phyloP scores from a whole-genome alignment of 768 basidiomycete genomes.

The Tubosaeta sp. region DNA sequence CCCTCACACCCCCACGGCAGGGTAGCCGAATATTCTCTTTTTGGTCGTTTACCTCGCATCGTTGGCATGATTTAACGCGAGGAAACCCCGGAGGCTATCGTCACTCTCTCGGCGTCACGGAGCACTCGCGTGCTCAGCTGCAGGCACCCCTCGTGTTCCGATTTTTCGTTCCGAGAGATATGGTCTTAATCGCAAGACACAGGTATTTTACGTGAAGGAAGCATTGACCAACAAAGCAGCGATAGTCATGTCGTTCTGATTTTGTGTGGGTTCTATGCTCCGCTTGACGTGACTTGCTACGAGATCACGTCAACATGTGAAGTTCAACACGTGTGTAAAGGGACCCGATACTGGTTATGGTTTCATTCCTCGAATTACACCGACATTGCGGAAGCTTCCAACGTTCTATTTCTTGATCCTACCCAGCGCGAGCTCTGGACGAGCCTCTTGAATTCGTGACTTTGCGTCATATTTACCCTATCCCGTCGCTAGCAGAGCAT shows the following conservation, averaged over 20 bases:
- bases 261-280: not conserved
- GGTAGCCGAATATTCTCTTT: conserved; percentile 3
- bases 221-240: not conserved
- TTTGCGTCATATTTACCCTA: not conserved
- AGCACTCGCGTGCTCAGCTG: conserved; percentile 19
- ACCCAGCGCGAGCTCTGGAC: conserved; percentile 7
- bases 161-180: conserved; percentile 5
- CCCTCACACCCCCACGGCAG: conserved; percentile 11
- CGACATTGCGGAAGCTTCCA: conserved; percentile 3
- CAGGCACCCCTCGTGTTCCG: conserved; percentile 25
- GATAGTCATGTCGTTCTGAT: not conserved
- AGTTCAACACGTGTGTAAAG: conserved; percentile 18
- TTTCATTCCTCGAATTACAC: conserved; percentile 9
- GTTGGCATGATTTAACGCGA: not conserved
- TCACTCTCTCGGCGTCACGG: conserved; percentile 21
- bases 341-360: conserved; percentile 3
- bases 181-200: conserved; percentile 6
- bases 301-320: conserved; percentile 11
- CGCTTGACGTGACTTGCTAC: not conserved
- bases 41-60: conserved; percentile 1
- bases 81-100: conserved; percentile 6
- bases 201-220: conserved; percentile 14
- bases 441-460: conserved; percentile 1
- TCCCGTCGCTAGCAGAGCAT: conserved; percentile 1
- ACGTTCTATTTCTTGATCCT: conserved; percentile 18